Conservation (phyloP, 2,329 filamentous ascomycete genomes). For the Colletotrichum magnum region DNA sequence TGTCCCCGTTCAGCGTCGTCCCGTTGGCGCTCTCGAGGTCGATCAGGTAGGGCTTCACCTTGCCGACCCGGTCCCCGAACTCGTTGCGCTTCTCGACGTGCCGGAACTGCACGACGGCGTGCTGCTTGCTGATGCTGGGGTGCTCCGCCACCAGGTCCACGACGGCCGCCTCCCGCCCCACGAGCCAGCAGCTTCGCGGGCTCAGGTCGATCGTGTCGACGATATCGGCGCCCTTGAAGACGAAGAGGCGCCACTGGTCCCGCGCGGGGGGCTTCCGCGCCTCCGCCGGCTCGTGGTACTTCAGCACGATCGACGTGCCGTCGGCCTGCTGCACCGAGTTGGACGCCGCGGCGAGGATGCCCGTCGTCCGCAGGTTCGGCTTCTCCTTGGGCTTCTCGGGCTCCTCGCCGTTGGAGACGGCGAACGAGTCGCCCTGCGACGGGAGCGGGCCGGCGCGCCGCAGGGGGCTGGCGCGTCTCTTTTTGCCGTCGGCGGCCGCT, state of each 20-base stretch:
- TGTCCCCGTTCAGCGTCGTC: constrained; percentile 83
- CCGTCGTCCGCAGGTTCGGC: constrained; percentile 87
- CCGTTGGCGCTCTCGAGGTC: constrained; percentile 96
- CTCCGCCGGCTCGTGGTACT: constrained; percentile 96
- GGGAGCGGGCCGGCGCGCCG: constrained; percentile 66
- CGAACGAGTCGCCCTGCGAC: constrained; percentile 73
- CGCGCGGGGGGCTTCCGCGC: constrained; percentile 87
- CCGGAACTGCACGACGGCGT: constrained; percentile 94
- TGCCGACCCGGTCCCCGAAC: constrained; percentile 85
- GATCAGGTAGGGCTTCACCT: constrained; percentile 88
- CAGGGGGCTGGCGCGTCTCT: constrained; percentile 44
- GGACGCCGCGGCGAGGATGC: constrained; percentile 87
- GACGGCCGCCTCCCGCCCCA: constrained; percentile 85
- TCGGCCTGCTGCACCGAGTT: constrained; percentile 81
- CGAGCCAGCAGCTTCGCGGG: constrained; percentile 87
- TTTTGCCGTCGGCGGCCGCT: constrained; percentile 49
- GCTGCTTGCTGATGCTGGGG: constrained; percentile 94
- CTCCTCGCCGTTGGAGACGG: constrained; percentile 64
- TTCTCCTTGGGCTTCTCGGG: constrained; percentile 81
- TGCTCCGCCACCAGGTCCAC: constrained; percentile 90
- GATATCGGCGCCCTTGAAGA: constrained; percentile 88
- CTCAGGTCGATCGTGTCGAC: constrained; percentile 86
- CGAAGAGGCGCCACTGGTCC: constrained; percentile 89
- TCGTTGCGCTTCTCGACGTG: constrained; percentile 87
- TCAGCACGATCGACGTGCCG: constrained; percentile 84